A percentile compares a stretch with the other conserved stretches of the same genome.
phyloP scores from a whole-genome alignment of 257 asterid genomes.

The Galeopsis tetrahit region DNA sequence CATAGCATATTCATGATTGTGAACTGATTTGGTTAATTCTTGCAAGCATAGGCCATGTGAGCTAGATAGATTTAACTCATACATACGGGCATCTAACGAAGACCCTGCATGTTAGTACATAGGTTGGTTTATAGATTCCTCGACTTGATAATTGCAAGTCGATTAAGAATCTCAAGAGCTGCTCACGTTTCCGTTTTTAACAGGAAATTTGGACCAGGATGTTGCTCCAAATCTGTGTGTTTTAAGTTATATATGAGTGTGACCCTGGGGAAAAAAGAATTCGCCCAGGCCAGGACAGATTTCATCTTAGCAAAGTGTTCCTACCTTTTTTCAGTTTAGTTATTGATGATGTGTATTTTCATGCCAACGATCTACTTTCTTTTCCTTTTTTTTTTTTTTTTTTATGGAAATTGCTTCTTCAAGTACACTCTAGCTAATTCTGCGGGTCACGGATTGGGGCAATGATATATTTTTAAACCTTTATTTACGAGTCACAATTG shows the following conservation, averaged over 20 bases:
- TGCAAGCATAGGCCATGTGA: slow-evolving; percentile 38
- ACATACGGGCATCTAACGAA: slow-evolving; percentile 43
- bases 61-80: slow-evolving; percentile 42
- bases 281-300: slow-evolving; percentile 38
- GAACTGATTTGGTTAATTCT: slow-evolving; percentile 22
- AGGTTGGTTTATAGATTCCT: slow-evolving; percentile 39
- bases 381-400: too few species aligned
- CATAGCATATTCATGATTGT: slow-evolving; percentile 30
- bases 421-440: too few species aligned
- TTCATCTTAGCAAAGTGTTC: slow-evolving; percentile 54
- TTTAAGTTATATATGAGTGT: slow-evolving; percentile 30
- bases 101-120: slow-evolving; percentile 35
- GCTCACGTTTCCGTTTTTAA: slow-evolving; percentile 56
- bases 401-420: too few species aligned
- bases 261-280: slow-evolving; percentile 34
- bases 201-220: slow-evolving; percentile 48
- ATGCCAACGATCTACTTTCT: not conserved
- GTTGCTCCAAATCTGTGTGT: slow-evolving; percentile 32
- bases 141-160: slow-evolving; percentile 44
- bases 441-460: too few species aligned
- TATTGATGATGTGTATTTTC: slow-evolving; percentile 32
- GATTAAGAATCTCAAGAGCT: slow-evolving; percentile 37
- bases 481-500: too few species aligned
- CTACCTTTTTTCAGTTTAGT: slow-evolving; percentile 29
- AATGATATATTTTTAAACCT: too few species aligned